Evolutionary conservation across 2,329 filamentous ascomycete genomes (phyloP).

Genomic region (Fusarium dimerum): DNA sequence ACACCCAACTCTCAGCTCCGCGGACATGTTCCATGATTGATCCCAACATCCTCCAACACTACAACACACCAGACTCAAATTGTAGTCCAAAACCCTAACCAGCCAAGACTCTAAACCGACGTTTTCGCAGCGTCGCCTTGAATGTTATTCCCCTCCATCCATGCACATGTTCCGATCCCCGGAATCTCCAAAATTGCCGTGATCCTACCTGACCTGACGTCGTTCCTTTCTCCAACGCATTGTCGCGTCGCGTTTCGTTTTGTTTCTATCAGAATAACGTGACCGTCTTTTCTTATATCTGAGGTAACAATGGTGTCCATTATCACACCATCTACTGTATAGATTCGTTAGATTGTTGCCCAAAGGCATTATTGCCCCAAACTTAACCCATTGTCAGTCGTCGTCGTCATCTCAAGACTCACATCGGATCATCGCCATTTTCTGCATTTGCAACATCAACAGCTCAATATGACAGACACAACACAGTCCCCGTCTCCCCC

Average conservation of each 20-base stretch:
- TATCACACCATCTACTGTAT: not conserved
- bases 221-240: not conserved
- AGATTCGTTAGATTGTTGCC: not conserved
- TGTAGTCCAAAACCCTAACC: not conserved
- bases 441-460: not conserved
- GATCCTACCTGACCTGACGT: not conserved
- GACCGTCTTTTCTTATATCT: not conserved
- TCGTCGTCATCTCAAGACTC: too few relatives aligned
- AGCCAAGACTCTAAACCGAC: not conserved
- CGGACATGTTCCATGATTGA: not conserved
- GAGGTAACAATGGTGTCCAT: not conserved
- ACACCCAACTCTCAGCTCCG: not conserved
- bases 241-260: not conserved
- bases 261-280: not conserved
- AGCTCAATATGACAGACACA: slow-evolving; percentile 9
- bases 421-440: not conserved
- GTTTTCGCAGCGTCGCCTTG: too few relatives aligned
- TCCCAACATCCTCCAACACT: too few relatives aligned
- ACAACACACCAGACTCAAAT: too few relatives aligned
- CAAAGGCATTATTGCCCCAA: not conserved
- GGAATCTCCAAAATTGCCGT: not conserved
- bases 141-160: not conserved
- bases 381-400: too few relatives aligned
- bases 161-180: not conserved
- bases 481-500: not conserved